Evolutionary conservation across 192 early-diverging fungal species (phyloP).

Genomic region (Linnemannia schmuckeri): DNA sequence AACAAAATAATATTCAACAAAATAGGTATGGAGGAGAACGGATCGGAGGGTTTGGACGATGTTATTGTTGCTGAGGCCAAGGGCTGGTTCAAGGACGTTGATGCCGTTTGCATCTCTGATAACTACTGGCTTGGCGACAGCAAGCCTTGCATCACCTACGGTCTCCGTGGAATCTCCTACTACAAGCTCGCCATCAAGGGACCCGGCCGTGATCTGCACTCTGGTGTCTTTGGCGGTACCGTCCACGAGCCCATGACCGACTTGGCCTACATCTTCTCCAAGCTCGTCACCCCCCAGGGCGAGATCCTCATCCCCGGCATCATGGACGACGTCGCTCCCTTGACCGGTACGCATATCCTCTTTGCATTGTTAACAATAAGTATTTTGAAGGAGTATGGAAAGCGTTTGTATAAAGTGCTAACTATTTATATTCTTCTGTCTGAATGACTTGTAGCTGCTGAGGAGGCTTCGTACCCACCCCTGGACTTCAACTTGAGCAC

Average conservation of each 20-base stretch:
- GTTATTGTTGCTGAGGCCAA: conserved; percentile 89
- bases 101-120: conserved; percentile 97
- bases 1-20: background rate
- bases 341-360: conserved; percentile 67
- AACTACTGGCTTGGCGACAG: conserved; percentile 98
- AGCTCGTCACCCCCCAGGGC: conserved; percentile 87
- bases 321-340: conserved; percentile 89
- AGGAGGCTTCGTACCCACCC: conserved; percentile 84
- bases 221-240: conserved; percentile 94
- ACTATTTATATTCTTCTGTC: background rate
- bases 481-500: conserved; percentile 87
- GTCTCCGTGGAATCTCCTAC: conserved; percentile 86
- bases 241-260: conserved; percentile 99
- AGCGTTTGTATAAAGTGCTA: background rate
- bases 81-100: conserved; percentile 90
- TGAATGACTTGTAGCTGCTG: conserved; percentile 63
- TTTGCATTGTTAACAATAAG: background rate
- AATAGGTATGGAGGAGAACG: conserved; percentile 74
- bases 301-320: conserved; percentile 94
- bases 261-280: conserved; percentile 84
- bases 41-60: conserved; percentile 95
- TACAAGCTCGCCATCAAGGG: conserved; percentile 79
- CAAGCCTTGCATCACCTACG: conserved; percentile 98
- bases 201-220: conserved; percentile 94
- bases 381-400: background rate